Evolutionary conservation across 305 asterid genomes (phyloP), one percentile per base, ranked within the genome.

Genomic region (Salvia sclarea): DNA sequence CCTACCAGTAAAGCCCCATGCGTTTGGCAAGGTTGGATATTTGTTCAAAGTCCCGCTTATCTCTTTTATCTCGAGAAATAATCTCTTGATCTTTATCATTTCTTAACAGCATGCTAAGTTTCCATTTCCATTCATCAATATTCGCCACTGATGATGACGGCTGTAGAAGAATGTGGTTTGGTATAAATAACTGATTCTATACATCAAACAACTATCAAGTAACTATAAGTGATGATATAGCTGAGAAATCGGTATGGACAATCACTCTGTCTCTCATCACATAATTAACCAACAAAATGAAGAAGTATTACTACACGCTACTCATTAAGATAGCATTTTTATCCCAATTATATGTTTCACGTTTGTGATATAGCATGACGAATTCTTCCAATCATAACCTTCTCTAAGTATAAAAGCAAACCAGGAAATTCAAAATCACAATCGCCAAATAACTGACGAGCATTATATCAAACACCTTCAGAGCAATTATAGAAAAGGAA

Each of bases 51-150:
- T 94, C 96, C 69, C 98, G 83, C 82, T 91, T 79, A 73, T 94
- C 98, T 78, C 96, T 88, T 80, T 91, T 94, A 78, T 91, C 99
- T 76, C 85, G 83, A 22, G 99, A 87, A 53, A 87, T 90, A 70
- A 89, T 83, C 76, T 94, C 99, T 73, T 86, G 92, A 69, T 89
- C 95, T 45, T 76, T 83, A 41, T 91, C 97, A 73, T 71, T 84
- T 33, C 90, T 87, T 69, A 80, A 60, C 74, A 94, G 79, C 95
- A 91, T 84, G 80, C 87, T 77, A 73, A 94, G 94, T 68, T 94
- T 94, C 98, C 98, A 94, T 83, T 89, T 94, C 99, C 99, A 91
- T 84, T 89, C 98, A 61, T 94, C 98, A 73, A 94, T 85, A 76
- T 94, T 94, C 50, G 96, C 99, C 78, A 94, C 99, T 0, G 99